phyloP scores from a whole-genome alignment of 352 stramenopile genomes.

The Phytophthora uliginosa region DNA sequence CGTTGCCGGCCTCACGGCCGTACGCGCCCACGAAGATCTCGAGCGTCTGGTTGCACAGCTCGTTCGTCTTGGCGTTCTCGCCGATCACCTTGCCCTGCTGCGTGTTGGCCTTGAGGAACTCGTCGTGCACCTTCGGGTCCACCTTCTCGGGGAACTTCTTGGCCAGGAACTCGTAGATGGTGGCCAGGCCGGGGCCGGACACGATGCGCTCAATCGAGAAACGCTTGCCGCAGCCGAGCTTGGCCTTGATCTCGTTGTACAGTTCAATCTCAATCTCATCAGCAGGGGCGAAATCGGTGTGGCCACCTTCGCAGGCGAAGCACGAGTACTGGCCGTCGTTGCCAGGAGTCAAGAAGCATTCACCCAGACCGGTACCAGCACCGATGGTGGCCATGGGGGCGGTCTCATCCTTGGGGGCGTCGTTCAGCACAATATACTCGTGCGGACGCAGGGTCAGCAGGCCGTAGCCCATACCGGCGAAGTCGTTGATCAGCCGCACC shows the following conservation, averaged over 20 bases:
- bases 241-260: slow-evolving; percentile 76
- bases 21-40: slow-evolving; percentile 92
- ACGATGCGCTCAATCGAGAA: slow-evolving; percentile 97
- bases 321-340: slow-evolving; percentile 88
- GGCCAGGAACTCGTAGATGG: slow-evolving; percentile 96
- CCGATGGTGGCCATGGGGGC: slow-evolving; percentile 96
- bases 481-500: slow-evolving; percentile 97
- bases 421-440: slow-evolving; percentile 91
- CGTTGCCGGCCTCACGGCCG: slow-evolving; percentile 79
- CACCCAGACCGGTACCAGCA: slow-evolving; percentile 95
- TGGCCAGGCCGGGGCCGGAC: slow-evolving; percentile 94
- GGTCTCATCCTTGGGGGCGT: slow-evolving; percentile 64
- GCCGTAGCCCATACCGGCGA: slow-evolving; percentile 97
- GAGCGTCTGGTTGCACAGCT: slow-evolving; percentile 87
- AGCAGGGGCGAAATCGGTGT: slow-evolving; percentile 94
- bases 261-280: slow-evolving; percentile 88
- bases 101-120: slow-evolving; percentile 60
- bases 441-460: slow-evolving; percentile 94
- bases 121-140: slow-evolving; percentile 75
- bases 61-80: slow-evolving; percentile 80
- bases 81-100: slow-evolving; percentile 73
- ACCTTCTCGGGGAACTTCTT: slow-evolving; percentile 90
- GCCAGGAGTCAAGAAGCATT: slow-evolving; percentile 95
- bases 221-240: slow-evolving; percentile 79
- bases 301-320: slow-evolving; percentile 93